Base-by-base conservation (phyloP, 768 basidiomycete species). In the Asterophora parasitica region DNA sequence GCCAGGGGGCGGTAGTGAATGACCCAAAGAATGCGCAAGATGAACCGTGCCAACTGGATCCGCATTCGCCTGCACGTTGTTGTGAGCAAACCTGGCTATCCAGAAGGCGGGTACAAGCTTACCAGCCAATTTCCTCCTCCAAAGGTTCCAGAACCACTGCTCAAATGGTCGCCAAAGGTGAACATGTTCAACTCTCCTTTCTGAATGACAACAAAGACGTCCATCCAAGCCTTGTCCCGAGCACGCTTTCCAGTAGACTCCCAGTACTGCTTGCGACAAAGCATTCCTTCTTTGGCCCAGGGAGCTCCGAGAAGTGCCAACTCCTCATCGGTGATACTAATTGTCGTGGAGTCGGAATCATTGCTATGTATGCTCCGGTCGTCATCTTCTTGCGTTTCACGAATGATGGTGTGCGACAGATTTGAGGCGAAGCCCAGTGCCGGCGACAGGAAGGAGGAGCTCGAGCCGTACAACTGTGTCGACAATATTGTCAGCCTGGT, bases 71-170 rank as follows among this genome's bases (percentile, higher is more conserved):
- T 96, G 19, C 2, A 39, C 26, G 54, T 44, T 43, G 34, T 51
- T 40, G 38, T 46, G 5, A n/a, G n/a, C n/a, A n/a, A n/a, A n/a
- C n/a, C n/a, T 52, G 20, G 37, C 38, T 13, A 42, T 7, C 9
- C n/a, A n/a, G 13, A 4, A 23, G 23, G 7, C 11, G 17, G 12
- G 4, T 23, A 36, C 1, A 35, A 11, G 26, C 92, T 64, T 57
- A 96, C 94, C 58, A 97, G 81, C 96, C 96, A 99, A 59, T 99
- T 98, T 2, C 96, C 96, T 45, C 95, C 95, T 8, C 96, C 96
- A 50, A 97, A 81, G 0, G 82, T 78, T 12, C 79, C 77, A 26
- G 78, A 73, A 13, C 69, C 74, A 28, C 80, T 81, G n/a, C 72
- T 69, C 1, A 78, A 81, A 49, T 79, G 70, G 27, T 85, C 85